Conservation (phyloP, 1,284 basidiomycete species). For the Cutaneotrichosporon cutaneum region DNA sequence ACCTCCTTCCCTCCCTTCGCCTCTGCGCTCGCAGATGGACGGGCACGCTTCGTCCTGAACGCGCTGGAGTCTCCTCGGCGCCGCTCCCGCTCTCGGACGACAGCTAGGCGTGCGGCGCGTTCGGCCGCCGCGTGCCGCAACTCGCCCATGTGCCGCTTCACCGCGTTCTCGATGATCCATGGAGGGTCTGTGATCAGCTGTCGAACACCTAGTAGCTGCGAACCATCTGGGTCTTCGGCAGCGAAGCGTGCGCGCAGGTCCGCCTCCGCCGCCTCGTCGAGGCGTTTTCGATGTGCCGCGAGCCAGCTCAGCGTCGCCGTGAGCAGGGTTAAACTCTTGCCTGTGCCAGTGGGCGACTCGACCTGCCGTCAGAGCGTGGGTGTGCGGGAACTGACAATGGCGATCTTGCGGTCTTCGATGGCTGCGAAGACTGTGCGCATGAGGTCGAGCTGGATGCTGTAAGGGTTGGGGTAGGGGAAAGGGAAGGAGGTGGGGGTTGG, state of each 20-base stretch:
- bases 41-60: slow-evolving; percentile 24
- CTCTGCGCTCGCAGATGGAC: slow-evolving; percentile 7
- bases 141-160: slow-evolving; percentile 63
- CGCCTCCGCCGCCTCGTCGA: slow-evolving; percentile 31
- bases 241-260: slow-evolving; percentile 35
- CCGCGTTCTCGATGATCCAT: slow-evolving; percentile 77
- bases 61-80: slow-evolving; percentile 50
- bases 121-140: slow-evolving; percentile 66
- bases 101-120: slow-evolving; percentile 61
- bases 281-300: slow-evolving; percentile 49
- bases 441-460: slow-evolving; percentile 80
- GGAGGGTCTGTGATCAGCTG: slow-evolving; percentile 59
- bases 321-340: slow-evolving; percentile 81
- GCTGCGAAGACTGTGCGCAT: slow-evolving; percentile 83
- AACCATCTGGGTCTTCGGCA: slow-evolving; percentile 45
- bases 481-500: slow-evolving; percentile 66
- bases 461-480: slow-evolving; percentile 80
- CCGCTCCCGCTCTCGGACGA: slow-evolving; percentile 65
- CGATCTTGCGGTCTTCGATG: slow-evolving; percentile 70
- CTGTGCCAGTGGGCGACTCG: slow-evolving; percentile 85
- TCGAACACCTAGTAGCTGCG: slow-evolving; percentile 3
- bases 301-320: slow-evolving; percentile 80
- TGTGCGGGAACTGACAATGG: slow-evolving; percentile 57
- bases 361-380: slow-evolving; percentile 46
- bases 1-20: slow-evolving; percentile 25